phyloP scores from a whole-genome alignment of 2,329 filamentous ascomycete species.

The Aspergillus arachidicola region DNA sequence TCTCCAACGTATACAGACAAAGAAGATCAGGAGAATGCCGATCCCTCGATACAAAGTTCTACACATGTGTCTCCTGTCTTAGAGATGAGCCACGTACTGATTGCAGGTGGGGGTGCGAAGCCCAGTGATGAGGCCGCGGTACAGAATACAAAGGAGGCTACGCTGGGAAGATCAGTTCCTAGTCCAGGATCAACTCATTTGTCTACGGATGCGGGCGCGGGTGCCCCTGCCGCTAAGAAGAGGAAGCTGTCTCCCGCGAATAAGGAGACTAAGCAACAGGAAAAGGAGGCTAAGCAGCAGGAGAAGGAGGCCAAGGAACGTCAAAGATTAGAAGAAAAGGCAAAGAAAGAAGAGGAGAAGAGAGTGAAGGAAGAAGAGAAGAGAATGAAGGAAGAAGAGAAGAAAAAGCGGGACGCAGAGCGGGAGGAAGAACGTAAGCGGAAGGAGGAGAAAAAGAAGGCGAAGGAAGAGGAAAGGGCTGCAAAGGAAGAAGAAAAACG shows the following conservation, averaged over 20 bases:
- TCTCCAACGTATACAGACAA: conserved; percentile 13
- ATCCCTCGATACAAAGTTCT: not conserved
- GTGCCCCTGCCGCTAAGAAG: conserved; percentile 31
- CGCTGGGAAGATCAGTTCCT: not conserved
- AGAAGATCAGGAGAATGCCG: conserved; percentile 27
- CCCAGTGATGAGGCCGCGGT: not conserved
- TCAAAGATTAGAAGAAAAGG: too few relatives aligned
- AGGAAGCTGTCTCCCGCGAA: conserved; percentile 35
- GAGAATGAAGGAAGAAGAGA: conserved; percentile 51
- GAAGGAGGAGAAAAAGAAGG: conserved; percentile 39
- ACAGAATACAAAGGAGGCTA: not conserved
- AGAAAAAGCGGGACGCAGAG: conserved; percentile 36
- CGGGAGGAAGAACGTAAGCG: conserved; percentile 37
- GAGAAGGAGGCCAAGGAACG: conserved; percentile 21
- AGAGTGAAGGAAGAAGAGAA: conserved; percentile 17
- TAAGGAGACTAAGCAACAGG: conserved; percentile 26
- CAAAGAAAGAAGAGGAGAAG: conserved; percentile 29
- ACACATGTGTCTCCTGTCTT: not conserved
- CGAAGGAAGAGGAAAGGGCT: conserved; percentile 52
- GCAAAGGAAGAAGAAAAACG: conserved; percentile 51
- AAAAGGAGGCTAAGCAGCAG: conserved; percentile 27
- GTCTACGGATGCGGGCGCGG: not conserved
- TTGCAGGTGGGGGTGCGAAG: not conserved
- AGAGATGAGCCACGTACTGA: conserved; percentile 2
- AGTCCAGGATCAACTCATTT: not conserved